These are phyloP conservation scores for Kewa caespitosa DNA, from an alignment of 179 eudicot genomes.

Conservation along the genomic window DNA sequence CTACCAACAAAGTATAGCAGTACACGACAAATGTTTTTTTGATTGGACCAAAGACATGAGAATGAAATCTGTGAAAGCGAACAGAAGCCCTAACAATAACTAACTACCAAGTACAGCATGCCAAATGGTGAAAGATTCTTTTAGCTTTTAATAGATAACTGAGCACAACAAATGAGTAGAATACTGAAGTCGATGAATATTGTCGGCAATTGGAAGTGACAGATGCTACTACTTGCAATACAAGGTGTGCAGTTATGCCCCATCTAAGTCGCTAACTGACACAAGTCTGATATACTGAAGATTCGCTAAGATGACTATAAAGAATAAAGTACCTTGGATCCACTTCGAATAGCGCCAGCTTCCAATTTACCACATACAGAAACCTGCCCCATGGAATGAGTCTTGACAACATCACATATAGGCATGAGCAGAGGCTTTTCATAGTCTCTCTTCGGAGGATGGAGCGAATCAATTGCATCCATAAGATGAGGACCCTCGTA, in stretches of 20 bases:
- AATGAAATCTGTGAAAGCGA: too few species aligned
- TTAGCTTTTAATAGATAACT: too few species aligned
- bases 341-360: slow-evolving; percentile 82
- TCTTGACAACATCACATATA: slow-evolving; percentile 78
- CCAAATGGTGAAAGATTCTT: not conserved
- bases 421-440: slow-evolving; percentile 86
- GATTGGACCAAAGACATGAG: too few species aligned
- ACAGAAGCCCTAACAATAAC: too few species aligned
- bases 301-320: not conserved
- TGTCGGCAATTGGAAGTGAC: not conserved
- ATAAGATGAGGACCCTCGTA: slow-evolving; percentile 71
- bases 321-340: slow-evolving; percentile 57
- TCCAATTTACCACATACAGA: slow-evolving; percentile 87
- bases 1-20: too few species aligned
- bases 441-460: slow-evolving; percentile 76
- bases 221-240: too few species aligned
- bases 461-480: slow-evolving; percentile 74
- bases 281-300: not conserved
- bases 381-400: slow-evolving; percentile 74
- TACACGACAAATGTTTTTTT: too few species aligned
- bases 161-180: too few species aligned
- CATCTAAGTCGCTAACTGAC: not conserved
- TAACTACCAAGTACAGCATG: not conserved
- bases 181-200: not conserved
- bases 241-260: not conserved